Percentiles rank a stretch among this genome's conserved stretches.
Evolutionary conservation across 768 basidiomycete genomes (phyloP).

Genomic region (Serendipita sp.): DNA sequence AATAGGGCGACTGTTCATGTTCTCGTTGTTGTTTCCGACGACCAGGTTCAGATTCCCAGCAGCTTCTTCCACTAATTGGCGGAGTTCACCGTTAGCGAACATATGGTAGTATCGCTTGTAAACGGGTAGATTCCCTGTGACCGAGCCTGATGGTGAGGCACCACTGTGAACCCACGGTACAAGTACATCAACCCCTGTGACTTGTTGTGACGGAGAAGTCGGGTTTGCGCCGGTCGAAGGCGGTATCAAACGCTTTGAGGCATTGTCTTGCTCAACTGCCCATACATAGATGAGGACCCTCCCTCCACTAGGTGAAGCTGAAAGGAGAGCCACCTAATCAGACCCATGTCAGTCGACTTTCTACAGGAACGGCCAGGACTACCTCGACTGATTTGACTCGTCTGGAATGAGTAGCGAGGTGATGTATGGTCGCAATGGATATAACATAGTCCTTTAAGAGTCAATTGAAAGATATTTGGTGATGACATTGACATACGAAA

Average conservation of each 20-base stretch:
- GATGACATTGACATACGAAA: slow-evolving; percentile 44
- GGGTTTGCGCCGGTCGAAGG: slow-evolving; percentile 17
- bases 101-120: slow-evolving; percentile 94
- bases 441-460: slow-evolving; percentile 77
- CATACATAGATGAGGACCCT: slow-evolving; percentile 88
- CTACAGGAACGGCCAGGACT: slow-evolving; percentile 9
- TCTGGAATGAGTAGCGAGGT: slow-evolving; percentile 67
- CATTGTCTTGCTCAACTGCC: slow-evolving; percentile 84
- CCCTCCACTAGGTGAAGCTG: slow-evolving; percentile 34
- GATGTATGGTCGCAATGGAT: slow-evolving; percentile 95
- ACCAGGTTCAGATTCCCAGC: slow-evolving; percentile 39
- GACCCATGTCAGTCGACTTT: neutral
- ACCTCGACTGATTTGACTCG: slow-evolving; percentile 64
- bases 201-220: slow-evolving; percentile 8
- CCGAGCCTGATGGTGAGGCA: neutral
- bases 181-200: slow-evolving; percentile 58
- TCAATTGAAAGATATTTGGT: slow-evolving; percentile 5
- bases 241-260: slow-evolving; percentile 58
- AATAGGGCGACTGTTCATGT: slow-evolving; percentile 1
- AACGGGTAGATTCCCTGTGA: slow-evolving; percentile 25
- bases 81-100: slow-evolving; percentile 71
- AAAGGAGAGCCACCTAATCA: slow-evolving; percentile 39
- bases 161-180: slow-evolving; percentile 64
- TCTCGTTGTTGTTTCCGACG: slow-evolving; percentile 25
- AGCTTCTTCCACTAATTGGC: slow-evolving; percentile 42